Percentiles rank a stretch among this genome's conserved stretches.
Evolutionary conservation across 768 basidiomycete genomes (phyloP).

Genomic region (Mycena haematopus): DNA sequence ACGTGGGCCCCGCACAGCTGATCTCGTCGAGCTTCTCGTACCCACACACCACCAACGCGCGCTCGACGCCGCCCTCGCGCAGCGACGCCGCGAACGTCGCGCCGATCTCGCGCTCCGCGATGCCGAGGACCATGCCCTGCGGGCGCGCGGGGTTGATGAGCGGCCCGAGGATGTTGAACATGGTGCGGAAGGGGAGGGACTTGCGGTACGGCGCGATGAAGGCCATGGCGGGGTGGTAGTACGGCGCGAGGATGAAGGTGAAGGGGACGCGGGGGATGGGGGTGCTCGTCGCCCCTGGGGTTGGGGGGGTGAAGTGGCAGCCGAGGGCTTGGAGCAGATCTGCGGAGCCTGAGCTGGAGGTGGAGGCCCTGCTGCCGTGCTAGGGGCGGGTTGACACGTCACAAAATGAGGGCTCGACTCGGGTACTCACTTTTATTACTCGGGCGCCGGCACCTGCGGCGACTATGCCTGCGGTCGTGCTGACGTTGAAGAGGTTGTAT

Average conservation of each 20-base stretch:
- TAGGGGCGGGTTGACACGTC: conserved; percentile 40
- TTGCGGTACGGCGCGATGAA: conserved; percentile 84
- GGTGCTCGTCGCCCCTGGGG: conserved; percentile 55
- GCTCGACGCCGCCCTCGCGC: conserved; percentile 72
- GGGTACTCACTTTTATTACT: conserved; percentile 80
- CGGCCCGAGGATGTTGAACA: conserved; percentile 96
- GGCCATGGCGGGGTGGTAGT: conserved; percentile 90
- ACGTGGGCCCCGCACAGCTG: conserved; percentile 89
- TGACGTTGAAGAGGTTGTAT: conserved; percentile 95
- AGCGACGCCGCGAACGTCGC: conserved; percentile 80
- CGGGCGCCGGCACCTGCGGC: conserved; percentile 94
- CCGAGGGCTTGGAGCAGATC: conserved; percentile 88
- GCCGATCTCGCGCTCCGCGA: conserved; percentile 84
- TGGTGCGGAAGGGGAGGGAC: conserved; percentile 89
- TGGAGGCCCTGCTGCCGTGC: conserved; percentile 92
- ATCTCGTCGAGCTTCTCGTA: conserved; percentile 94
- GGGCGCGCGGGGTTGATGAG: conserved; percentile 92
- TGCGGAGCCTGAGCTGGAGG: conserved; percentile 93
- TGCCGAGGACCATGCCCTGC: conserved; percentile 88
- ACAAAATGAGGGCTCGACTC: conserved; percentile 12
- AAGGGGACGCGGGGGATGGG: conserved; percentile 77
- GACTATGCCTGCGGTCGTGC: conserved; percentile 91
- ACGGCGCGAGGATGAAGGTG: conserved; percentile 91
- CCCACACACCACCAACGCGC: conserved; percentile 93
- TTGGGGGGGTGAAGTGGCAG: conserved; percentile 74